phyloP scores from a whole-genome alignment of 1,284 basidiomycete genomes.

The Wolfiporia cocos region DNA sequence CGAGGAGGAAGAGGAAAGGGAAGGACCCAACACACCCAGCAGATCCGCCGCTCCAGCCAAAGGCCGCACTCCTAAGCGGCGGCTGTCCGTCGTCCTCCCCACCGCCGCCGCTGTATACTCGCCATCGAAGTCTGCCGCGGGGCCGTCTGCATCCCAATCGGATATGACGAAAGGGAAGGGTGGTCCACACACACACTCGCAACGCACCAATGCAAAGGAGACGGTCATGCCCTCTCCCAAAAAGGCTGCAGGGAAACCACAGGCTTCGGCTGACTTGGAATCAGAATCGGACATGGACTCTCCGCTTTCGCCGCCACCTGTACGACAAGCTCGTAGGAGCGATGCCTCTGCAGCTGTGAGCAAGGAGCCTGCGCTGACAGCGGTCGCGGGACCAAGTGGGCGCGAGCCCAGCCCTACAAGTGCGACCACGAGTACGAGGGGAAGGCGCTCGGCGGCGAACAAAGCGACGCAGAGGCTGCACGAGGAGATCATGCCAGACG shows the following conservation, averaged over 20 bases:
- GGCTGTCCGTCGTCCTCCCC: conserved; percentile 6
- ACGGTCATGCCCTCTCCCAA: neutral
- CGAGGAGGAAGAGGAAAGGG: too few relatives aligned
- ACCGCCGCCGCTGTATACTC: conserved; percentile 3
- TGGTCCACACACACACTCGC: too few relatives aligned
- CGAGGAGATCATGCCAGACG: conserved; percentile 72
- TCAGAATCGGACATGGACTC: too few relatives aligned
- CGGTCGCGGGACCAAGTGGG: conserved; percentile 13
- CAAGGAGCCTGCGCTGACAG: neutral
- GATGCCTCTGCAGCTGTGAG: neutral
- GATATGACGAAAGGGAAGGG: too few relatives aligned
- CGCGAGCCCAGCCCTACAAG: conserved; percentile 10
- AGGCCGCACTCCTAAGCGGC: neutral
- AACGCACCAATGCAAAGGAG: conserved; percentile 4
- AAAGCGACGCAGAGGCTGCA: conserved; percentile 57
- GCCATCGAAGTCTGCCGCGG: neutral
- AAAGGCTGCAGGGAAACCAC: conserved; percentile 1
- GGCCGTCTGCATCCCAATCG: too few relatives aligned
- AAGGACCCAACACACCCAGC: too few relatives aligned
- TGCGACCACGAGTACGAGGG: conserved; percentile 19
- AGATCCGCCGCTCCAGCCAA: neutral
- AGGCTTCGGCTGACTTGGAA: too few relatives aligned
- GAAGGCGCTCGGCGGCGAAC: conserved; percentile 56
- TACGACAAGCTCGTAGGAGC: too few relatives aligned
- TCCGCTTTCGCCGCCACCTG: too few relatives aligned